Evolutionary conservation across 2,329 filamentous ascomycete species (phyloP), one percentile per base, ranked within the genome.

Genomic region (Chrysosporium queenslandicum): DNA sequence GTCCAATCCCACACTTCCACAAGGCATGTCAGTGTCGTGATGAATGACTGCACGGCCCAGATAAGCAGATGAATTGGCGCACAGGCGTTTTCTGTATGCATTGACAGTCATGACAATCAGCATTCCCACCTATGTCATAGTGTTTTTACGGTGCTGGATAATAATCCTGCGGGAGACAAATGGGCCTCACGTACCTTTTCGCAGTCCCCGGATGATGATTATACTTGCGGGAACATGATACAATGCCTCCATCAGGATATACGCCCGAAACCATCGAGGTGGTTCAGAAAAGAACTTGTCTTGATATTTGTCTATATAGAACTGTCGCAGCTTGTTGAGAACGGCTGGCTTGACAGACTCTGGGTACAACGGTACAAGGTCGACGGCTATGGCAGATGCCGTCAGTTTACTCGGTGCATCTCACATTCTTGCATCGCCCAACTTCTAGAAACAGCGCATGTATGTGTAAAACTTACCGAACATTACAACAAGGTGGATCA

Each of bases 11-110:
- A 67, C 58, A 77, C 79, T 53, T 85, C 82, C 1, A 75, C 72
- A 42, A 85, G 72, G 60, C 82, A 86, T 0, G 79, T 78, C 39
- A 78, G 60, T 0, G 82, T 84, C 1, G 82, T 83, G 52, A 85
- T 56, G 32, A 74, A 77, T 0, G 80, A 78, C 60, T 83, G 74
- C 8, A 79, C 64, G 0, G 77, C 76, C 58, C 78, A 85, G 2
- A 80, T 66, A 1, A 85, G 73, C 0, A 86, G 68, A 47, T 81
- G 76, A 0, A 85, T 65, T 0, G 81, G 79, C 3, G 81, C 58
- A 45, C 77, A 71, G 0, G 79, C 75, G 52, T 81, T 74, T 60
- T 80, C 77, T 79, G 52, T 45, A 32, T 14, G 21, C 2, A 41
- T 41, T n/a, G 9, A 18, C 20, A 25, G 25, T 23, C 16, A 23